Evolutionary conservation across 2,329 filamentous ascomycete genomes (phyloP).

Genomic region (Colletotrichum phormii): DNA sequence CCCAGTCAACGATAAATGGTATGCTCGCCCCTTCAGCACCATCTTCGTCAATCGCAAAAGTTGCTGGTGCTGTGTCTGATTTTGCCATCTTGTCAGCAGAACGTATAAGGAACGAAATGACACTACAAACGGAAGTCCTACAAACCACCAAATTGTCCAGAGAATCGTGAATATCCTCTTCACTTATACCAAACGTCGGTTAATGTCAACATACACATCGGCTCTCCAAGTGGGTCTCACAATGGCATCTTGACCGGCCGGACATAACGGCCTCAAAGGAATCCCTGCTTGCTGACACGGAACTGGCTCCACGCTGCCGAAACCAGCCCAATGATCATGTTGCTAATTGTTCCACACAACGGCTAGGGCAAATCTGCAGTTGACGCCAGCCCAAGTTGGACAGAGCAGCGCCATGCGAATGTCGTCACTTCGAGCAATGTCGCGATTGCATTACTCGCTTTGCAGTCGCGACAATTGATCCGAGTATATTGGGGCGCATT

Average conservation of each 20-base stretch:
- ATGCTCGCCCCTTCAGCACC: background rate
- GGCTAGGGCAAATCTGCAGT: background rate
- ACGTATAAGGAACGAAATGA: too few relatives aligned
- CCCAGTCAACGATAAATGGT: background rate
- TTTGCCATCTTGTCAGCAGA: too few relatives aligned
- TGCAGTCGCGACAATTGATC: too few relatives aligned
- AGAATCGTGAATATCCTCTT: background rate
- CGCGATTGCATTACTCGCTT: too few relatives aligned
- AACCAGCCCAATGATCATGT: background rate
- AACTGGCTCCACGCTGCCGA: background rate
- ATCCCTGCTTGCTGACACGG: background rate
- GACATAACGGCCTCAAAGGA: background rate
- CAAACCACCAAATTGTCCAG: too few relatives aligned
- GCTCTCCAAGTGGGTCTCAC: background rate
- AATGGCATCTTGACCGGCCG: background rate
- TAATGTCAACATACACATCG: background rate
- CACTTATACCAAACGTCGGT: background rate
- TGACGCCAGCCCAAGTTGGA: background rate
- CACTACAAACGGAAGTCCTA: too few relatives aligned
- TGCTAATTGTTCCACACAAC: background rate
- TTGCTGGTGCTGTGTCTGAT: too few relatives aligned
- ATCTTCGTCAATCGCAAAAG: background rate
- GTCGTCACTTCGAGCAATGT: background rate
- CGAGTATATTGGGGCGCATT: too few relatives aligned
- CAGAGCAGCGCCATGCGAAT: background rate